Percentiles rank a stretch among this genome's conserved stretches.
These are phyloP conservation scores for Liquidambar formosana DNA, from an alignment of 164 flowering plant species.

Conservation along the genomic window DNA sequence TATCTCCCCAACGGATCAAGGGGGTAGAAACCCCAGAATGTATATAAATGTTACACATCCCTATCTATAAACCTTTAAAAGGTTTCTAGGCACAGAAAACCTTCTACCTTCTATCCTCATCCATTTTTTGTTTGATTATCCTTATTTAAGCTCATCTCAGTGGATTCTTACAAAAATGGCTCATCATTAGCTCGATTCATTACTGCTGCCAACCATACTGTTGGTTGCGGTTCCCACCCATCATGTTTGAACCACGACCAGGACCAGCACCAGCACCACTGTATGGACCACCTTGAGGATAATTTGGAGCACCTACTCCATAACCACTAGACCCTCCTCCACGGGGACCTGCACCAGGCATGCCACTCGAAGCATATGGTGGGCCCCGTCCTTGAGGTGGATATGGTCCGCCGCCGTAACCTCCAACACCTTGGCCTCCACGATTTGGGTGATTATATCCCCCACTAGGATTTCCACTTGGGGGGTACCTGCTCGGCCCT, in stretches of 20 bases:
- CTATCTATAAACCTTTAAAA: no score
- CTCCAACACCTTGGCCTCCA: constrained; percentile 58
- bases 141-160: no score
- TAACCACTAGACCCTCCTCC: constrained; percentile 52
- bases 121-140: no score
- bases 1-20: no score
- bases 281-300: constrained; percentile 63
- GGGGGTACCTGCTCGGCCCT: constrained; percentile 69
- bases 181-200: background rate
- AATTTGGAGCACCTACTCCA: constrained; percentile 64
- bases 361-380: constrained; percentile 65
- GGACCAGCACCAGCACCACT: constrained; percentile 62
- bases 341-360: constrained; percentile 61
- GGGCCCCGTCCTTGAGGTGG: constrained; percentile 80
- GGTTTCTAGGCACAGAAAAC: no score
- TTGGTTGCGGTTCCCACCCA: constrained; percentile 74
- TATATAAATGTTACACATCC: no score
- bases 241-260: constrained; percentile 73
- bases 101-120: no score
- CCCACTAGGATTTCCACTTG: constrained; percentile 62
- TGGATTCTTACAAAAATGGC: no score
- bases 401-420: constrained; percentile 62
- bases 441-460: constrained; percentile 64
- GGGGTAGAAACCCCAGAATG: no score
- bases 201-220: constrained; percentile 85